These are phyloP conservation scores for Leccinellum rugosiceps DNA, from an alignment of 768 basidiomycete genomes.

Conservation along the genomic window DNA sequence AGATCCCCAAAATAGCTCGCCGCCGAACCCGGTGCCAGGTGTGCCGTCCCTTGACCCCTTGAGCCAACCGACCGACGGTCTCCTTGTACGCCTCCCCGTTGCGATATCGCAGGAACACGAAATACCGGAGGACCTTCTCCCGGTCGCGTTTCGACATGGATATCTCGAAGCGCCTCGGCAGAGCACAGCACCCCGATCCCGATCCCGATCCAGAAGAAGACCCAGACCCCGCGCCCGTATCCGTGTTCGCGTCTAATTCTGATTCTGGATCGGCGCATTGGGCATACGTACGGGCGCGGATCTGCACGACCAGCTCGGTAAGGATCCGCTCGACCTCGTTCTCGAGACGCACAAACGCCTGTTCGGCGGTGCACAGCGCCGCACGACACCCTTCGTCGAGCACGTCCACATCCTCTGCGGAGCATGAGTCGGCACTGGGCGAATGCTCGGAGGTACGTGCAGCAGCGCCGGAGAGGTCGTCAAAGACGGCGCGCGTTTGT, in stretches of 20 bases:
- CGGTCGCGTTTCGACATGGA: constrained; percentile 25
- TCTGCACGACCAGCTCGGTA: constrained; percentile 31
- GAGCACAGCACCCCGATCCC: not conserved
- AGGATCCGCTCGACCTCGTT: constrained; percentile 39
- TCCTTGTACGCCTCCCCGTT: constrained; percentile 48
- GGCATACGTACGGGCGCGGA: constrained; percentile 21
- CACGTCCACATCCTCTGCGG: constrained; percentile 8
- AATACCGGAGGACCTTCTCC: constrained; percentile 46
- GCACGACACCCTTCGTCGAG: constrained; percentile 36
- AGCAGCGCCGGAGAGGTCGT: constrained; percentile 33
- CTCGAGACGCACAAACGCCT: constrained; percentile 44
- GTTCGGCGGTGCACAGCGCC: constrained; percentile 41
- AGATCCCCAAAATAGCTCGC: constrained; percentile 24
- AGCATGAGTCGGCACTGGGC: not conserved
- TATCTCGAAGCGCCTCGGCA: constrained; percentile 17
- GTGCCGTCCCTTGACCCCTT: constrained; percentile 17
- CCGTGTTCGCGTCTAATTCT: not conserved
- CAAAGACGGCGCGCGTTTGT: constrained; percentile 37
- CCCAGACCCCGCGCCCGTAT: not conserved
- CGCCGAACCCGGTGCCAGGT: constrained; percentile 30
- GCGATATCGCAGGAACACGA: constrained; percentile 56
- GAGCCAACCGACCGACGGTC: constrained; percentile 32
- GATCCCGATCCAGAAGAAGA: not conserved
- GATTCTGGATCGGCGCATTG: not conserved
- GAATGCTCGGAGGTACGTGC: not conserved